These are phyloP conservation scores for Penicillium sp. DNA, from an alignment of 2,329 filamentous ascomycete species.

Conservation along the genomic window DNA sequence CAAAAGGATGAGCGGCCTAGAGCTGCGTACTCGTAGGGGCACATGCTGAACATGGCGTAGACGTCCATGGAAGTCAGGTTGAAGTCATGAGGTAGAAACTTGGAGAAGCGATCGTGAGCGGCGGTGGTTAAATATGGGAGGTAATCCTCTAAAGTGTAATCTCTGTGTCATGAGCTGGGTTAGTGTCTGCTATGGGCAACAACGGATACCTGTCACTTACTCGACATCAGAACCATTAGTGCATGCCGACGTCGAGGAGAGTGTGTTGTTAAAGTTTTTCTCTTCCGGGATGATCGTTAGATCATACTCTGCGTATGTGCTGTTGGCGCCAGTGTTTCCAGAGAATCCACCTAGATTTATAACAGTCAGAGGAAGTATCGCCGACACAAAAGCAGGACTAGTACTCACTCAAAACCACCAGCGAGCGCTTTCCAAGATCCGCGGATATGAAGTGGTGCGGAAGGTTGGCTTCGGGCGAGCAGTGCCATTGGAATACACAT, in stretches of 20 bases:
- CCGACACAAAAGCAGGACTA: not conserved
- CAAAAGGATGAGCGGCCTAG: not conserved
- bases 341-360: not conserved
- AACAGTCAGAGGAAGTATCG: not conserved
- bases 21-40: not conserved
- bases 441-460: not conserved
- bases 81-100: not conserved
- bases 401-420: not conserved
- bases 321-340: not conserved
- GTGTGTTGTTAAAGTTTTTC: not conserved
- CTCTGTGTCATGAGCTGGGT: not conserved
- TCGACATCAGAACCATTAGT: not conserved
- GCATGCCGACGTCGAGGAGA: not conserved
- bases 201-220: not conserved
- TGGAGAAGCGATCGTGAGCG: not conserved
- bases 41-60: not conserved
- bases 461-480: not conserved
- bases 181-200: not conserved
- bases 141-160: not conserved
- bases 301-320: not conserved
- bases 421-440: not conserved
- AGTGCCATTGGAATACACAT: slow-evolving; percentile 53
- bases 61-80: not conserved
- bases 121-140: not conserved
- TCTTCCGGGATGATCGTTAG: not conserved